Evolutionary conservation across 1,284 basidiomycete species (phyloP).

Genomic region (Cryptococcus sp.): DNA sequence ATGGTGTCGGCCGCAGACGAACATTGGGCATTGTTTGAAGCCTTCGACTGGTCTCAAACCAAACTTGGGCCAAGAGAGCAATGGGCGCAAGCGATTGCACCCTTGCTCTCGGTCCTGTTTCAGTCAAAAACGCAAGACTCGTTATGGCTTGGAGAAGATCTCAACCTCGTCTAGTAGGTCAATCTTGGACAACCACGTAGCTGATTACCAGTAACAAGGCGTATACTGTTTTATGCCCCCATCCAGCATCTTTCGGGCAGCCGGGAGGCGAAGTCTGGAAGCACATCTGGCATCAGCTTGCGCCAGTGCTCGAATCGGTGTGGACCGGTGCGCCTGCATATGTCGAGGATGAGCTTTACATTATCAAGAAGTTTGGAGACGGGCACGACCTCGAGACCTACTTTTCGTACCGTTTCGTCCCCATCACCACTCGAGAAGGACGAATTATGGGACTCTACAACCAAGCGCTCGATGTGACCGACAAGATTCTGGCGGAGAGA

Average conservation of each 20-base stretch:
- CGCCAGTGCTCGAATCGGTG: constrained; percentile 14
- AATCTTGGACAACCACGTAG: not conserved
- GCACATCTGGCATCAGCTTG: constrained; percentile 20
- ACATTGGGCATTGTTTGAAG: constrained; percentile 23
- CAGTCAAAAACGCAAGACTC: constrained; percentile 22
- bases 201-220: constrained; percentile 27
- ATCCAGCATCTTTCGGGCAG: constrained; percentile 28
- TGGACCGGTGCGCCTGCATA: constrained; percentile 16
- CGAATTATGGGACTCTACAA: constrained; percentile 32
- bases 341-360: constrained; percentile 26
- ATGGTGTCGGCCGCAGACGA: constrained; percentile 8
- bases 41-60: constrained; percentile 31
- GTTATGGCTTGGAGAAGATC: constrained; percentile 35
- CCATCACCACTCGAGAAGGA: constrained; percentile 24
- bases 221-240: constrained; percentile 23
- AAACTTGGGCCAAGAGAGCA: constrained; percentile 21
- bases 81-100: constrained; percentile 29
- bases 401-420: constrained; percentile 33
- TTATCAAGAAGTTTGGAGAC: constrained; percentile 18
- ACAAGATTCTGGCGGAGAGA: constrained; percentile 25
- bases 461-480: constrained; percentile 29
- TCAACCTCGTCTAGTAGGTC: constrained; percentile 33
- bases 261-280: constrained; percentile 28
- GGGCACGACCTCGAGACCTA: constrained; percentile 28
- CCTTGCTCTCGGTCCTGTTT: constrained; percentile 26